phyloP scores from a whole-genome alignment of 768 basidiomycete genomes.

The Tylopilus subfusipes region DNA sequence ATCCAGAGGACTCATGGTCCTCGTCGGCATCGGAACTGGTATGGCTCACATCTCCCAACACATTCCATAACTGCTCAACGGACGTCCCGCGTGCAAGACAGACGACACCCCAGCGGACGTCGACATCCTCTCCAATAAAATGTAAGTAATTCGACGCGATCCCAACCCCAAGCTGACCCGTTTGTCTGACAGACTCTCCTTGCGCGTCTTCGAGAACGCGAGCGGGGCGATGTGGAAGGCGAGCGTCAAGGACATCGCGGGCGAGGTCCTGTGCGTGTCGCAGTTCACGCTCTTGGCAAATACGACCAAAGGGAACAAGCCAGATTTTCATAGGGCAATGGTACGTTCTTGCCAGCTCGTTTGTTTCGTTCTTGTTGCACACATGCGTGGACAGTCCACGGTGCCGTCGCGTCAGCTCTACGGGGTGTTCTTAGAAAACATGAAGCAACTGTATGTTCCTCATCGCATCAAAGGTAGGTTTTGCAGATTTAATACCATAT shows the following conservation, averaged over 20 bases:
- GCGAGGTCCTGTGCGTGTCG: constrained; percentile 90
- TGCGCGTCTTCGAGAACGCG: constrained; percentile 68
- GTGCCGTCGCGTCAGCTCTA: constrained; percentile 70
- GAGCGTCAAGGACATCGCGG: constrained; percentile 82
- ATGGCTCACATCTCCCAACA: constrained; percentile 10
- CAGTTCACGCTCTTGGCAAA: constrained; percentile 91
- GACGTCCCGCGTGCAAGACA: constrained; percentile 35
- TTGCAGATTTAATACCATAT: not conserved
- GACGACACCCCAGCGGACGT: constrained; percentile 81
- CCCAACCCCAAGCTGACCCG: constrained; percentile 3
- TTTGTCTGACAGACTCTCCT: constrained; percentile 54
- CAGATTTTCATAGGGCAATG: constrained; percentile 94
- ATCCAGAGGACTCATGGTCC: constrained; percentile 88
- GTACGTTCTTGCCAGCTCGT: constrained; percentile 38
- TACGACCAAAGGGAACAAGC: constrained; percentile 83
- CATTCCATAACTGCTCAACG: constrained; percentile 1
- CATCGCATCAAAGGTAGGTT: constrained; percentile 73
- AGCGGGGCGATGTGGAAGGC: constrained; percentile 79
- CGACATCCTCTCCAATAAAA: constrained; percentile 73
- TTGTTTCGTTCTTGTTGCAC: not conserved
- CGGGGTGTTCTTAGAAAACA: constrained; percentile 62
- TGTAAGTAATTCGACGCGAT: constrained; percentile 53
- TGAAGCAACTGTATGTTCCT: constrained; percentile 63
- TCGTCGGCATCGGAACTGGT: constrained; percentile 87
- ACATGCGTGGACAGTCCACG: constrained; percentile 46